Evolutionary conservation across 164 flowering plant species (phyloP).

Genomic region (Buxus sempervirens): DNA sequence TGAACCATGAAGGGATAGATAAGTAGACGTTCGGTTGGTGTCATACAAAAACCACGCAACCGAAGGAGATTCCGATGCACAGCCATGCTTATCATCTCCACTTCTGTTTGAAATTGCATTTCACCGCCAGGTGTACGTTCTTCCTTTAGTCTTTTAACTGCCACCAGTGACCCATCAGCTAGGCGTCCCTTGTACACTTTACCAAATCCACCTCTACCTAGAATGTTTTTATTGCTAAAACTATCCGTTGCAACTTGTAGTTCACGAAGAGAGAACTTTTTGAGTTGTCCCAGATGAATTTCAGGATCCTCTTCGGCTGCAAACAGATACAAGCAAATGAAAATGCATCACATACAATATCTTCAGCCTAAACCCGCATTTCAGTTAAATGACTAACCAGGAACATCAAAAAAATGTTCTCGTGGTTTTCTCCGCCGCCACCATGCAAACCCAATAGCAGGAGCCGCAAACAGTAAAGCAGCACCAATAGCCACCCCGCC

Average conservation of each 20-base stretch:
- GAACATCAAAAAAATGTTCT: constrained; percentile 45
- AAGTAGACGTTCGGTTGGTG: constrained; percentile 43
- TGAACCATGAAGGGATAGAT: constrained; percentile 45
- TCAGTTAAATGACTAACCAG: constrained; percentile 27
- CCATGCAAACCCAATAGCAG: constrained; percentile 46
- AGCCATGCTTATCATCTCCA: constrained; percentile 49
- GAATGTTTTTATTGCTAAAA: constrained; percentile 41
- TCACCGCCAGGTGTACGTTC: constrained; percentile 44
- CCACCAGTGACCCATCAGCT: constrained; percentile 47
- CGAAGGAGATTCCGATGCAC: constrained; percentile 41
- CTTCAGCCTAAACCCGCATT: neutral
- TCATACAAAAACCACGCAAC: constrained; percentile 43
- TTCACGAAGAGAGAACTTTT: constrained; percentile 43
- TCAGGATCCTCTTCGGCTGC: constrained; percentile 56
- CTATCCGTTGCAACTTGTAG: constrained; percentile 46
- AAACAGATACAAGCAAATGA: constrained; percentile 4
- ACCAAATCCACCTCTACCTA: constrained; percentile 50
- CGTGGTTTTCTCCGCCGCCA: constrained; percentile 44
- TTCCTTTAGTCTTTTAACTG: constrained; percentile 42
- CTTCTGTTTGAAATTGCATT: constrained; percentile 46
- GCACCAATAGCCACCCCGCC: constrained; percentile 56
- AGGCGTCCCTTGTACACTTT: constrained; percentile 46
- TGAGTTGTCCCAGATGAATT: constrained; percentile 52
- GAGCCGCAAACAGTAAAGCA: constrained; percentile 46
- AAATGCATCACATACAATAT: neutral